These are phyloP conservation scores for Tricholoma bakamatsutake DNA, from an alignment of 768 basidiomycete species.

Conservation along the genomic window DNA sequence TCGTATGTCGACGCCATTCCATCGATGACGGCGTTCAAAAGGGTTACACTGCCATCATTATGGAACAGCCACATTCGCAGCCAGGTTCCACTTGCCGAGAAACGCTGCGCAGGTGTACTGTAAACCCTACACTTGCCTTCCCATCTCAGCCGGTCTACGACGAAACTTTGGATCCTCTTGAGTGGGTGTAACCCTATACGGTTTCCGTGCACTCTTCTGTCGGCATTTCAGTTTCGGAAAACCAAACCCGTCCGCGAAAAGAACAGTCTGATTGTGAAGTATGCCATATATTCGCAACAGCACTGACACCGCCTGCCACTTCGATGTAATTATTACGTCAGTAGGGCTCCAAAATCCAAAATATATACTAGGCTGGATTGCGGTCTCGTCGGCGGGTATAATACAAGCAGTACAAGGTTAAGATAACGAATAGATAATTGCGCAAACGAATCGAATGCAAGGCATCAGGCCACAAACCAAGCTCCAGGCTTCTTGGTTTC, in stretches of 20 bases:
- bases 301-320: too few species aligned
- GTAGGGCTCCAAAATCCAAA: neutral
- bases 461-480: neutral
- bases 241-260: too few species aligned
- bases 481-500: neutral
- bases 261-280: too few species aligned
- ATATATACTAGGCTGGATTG: neutral
- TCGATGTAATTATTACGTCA: neutral
- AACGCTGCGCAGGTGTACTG: too few species aligned
- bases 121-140: too few species aligned
- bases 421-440: neutral
- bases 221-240: too few species aligned
- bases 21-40: neutral
- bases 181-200: too few species aligned
- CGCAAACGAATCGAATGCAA: neutral
- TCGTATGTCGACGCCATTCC: constrained; percentile 22
- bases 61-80: neutral
- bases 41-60: neutral
- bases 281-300: too few species aligned
- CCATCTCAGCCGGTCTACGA: too few species aligned
- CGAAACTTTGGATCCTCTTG: too few species aligned
- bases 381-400: neutral
- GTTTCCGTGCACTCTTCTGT: too few species aligned
- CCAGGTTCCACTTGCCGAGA: neutral
- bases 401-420: neutral